Percentiles rank a stretch among this genome's conserved stretches.
These are phyloP conservation scores for Tetraselmis striata DNA, from an alignment of 139 green algal genomes.

Conservation along the genomic window DNA sequence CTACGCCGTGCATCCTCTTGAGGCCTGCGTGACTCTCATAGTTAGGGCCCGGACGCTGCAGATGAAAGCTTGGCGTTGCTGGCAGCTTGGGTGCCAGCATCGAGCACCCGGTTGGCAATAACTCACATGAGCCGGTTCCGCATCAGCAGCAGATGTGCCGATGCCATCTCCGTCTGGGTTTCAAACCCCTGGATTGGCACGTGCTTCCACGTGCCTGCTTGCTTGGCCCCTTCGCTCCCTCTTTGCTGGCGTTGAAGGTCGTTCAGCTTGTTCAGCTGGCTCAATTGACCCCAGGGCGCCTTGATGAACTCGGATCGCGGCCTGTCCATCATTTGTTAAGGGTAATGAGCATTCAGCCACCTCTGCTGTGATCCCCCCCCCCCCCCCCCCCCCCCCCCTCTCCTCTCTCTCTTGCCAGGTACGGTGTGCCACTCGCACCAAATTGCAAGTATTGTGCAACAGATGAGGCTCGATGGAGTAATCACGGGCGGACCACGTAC, in stretches of 20 bases:
- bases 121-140: background rate
- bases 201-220: background rate
- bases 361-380: background rate
- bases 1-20: too few species aligned
- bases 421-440: too few species aligned
- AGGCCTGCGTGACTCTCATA: too few species aligned
- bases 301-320: background rate
- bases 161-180: background rate
- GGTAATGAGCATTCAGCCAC: too few species aligned
- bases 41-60: too few species aligned
- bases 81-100: too few species aligned
- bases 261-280: background rate
- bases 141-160: background rate
- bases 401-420: too few species aligned
- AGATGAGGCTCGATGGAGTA: too few species aligned
- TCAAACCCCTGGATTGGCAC: background rate
- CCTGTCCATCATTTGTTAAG: background rate
- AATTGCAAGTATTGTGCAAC: background rate
- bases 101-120: background rate
- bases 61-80: too few species aligned
- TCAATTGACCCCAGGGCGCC: background rate
- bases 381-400: too few species aligned
- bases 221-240: background rate
- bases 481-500: too few species aligned
- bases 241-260: background rate